phyloP scores from a whole-genome alignment of 139 green algal species.

The Tetradesmus obliquus region DNA sequence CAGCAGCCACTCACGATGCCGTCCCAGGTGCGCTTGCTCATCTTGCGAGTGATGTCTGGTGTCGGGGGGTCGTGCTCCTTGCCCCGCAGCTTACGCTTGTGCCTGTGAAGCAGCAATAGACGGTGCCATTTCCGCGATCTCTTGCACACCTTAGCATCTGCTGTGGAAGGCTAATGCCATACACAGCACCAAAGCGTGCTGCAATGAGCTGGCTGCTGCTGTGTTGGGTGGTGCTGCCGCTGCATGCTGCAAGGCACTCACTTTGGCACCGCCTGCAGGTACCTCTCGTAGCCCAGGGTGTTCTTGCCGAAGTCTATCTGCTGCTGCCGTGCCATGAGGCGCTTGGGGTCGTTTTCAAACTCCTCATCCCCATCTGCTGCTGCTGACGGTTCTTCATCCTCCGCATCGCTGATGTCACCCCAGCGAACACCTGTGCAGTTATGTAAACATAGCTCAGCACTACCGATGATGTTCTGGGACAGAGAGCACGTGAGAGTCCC shows the following conservation, averaged over 20 bases:
- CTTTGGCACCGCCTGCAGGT: slow-evolving; percentile 73
- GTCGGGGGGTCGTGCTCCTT: slow-evolving; percentile 61
- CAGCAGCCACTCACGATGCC: slow-evolving; percentile 43
- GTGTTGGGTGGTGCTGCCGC: background rate
- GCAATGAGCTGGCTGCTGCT: background rate
- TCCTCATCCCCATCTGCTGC: background rate
- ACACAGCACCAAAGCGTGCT: background rate
- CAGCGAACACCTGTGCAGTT: background rate
- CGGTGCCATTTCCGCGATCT: background rate
- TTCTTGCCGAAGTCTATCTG: slow-evolving; percentile 95
- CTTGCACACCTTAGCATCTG: background rate
- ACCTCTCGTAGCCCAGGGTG: slow-evolving; percentile 87
- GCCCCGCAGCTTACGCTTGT: slow-evolving; percentile 49
- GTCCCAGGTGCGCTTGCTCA: slow-evolving; percentile 67
- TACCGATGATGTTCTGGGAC: too few relatives aligned
- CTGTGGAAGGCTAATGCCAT: background rate
- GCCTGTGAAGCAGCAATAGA: slow-evolving; percentile 43
- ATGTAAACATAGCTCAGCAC: too few relatives aligned
- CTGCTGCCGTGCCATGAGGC: slow-evolving; percentile 85
- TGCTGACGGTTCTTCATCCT: background rate
- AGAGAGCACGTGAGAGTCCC: background rate
- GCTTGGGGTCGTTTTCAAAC: slow-evolving; percentile 36
- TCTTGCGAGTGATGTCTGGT: slow-evolving; percentile 68
- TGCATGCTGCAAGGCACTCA: background rate
- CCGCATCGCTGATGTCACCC: background rate